A percentile compares a stretch with the other conserved stretches of the same genome.
Conservation (phyloP, 2,329 filamentous ascomycete species). For the Pseudofabraea citricarpa region DNA sequence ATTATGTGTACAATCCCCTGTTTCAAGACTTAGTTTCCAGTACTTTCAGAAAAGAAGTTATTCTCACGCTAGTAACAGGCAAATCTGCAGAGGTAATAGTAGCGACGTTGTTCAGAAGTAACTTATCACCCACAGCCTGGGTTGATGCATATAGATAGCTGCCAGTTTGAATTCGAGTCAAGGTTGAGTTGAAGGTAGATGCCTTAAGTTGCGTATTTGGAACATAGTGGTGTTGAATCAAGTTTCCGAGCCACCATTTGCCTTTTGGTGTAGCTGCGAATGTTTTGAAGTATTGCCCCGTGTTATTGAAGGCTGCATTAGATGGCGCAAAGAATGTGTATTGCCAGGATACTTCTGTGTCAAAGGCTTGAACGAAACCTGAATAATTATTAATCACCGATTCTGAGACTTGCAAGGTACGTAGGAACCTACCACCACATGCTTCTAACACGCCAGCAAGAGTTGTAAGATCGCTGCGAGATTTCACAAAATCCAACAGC, state of each 20-base stretch:
- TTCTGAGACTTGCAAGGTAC: neutral
- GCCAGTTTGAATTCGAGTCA: constrained; percentile 20
- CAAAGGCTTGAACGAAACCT: constrained; percentile 27
- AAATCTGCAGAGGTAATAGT: constrained; percentile 9
- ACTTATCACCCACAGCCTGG: constrained; percentile 11
- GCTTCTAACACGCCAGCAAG: constrained; percentile 10
- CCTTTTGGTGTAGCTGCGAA: constrained; percentile 22
- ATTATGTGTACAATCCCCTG: constrained; percentile 21
- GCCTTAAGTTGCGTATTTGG: constrained; percentile 19
- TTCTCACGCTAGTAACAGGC: constrained; percentile 11
- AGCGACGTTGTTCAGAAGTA: constrained; percentile 22
- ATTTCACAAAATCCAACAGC: constrained; percentile 11
- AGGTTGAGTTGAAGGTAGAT: constrained; percentile 16
- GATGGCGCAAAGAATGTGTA: constrained; percentile 29
- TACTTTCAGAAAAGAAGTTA: no score
- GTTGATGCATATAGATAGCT: constrained; percentile 22
- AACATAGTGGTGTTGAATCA: constrained; percentile 18
- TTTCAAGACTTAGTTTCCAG: no score
- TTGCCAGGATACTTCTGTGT: constrained; percentile 21
- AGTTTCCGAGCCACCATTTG: constrained; percentile 25
- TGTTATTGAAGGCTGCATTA: constrained; percentile 26
- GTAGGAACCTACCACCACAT: constrained; percentile 7
- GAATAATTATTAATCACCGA: neutral
- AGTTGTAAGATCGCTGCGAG: constrained; percentile 9
- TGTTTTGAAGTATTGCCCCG: constrained; percentile 23